A percentile compares a stretch with the other conserved stretches of the same genome.
Conservation (phyloP, 306 rosid genomes). For the Elaeagnus macrophylla region DNA sequence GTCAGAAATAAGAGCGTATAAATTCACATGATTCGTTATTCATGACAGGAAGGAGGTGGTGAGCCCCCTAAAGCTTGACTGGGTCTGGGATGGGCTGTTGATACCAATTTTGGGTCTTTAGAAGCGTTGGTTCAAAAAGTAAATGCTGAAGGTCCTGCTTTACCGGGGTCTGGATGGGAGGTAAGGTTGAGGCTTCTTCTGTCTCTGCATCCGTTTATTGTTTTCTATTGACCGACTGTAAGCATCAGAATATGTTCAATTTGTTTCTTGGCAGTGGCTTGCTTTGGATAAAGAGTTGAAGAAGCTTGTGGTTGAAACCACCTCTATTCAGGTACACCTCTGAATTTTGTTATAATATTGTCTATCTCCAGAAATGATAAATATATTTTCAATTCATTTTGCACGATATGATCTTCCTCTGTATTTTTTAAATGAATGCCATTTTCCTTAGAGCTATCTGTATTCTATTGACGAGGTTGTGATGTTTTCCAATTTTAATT, state of each 20-base stretch:
- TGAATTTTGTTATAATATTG: not conserved
- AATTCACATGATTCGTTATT: conserved; percentile 6
- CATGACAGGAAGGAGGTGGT: conserved; percentile 89
- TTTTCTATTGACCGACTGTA: conserved; percentile 9
- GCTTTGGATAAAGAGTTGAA: conserved; percentile 83
- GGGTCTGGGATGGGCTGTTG: conserved; percentile 94
- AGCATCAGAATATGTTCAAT: conserved; percentile 8
- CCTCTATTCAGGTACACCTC: conserved; percentile 72
- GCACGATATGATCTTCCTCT: not conserved
- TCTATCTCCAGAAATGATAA: not conserved
- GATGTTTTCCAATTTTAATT: too few species aligned
- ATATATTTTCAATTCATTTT: not conserved
- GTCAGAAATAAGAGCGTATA: not conserved
- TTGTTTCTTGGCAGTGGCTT: conserved; percentile 70
- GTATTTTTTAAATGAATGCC: too few species aligned
- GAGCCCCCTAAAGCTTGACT: conserved; percentile 65
- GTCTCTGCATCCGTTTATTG: conserved; percentile 5
- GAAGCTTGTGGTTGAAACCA: conserved; percentile 84
- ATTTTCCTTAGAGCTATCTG: too few species aligned
- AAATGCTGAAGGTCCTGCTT: conserved; percentile 80
- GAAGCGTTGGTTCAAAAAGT: conserved; percentile 55
- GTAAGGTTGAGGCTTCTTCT: conserved; percentile 40
- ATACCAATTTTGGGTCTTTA: conserved; percentile 59
- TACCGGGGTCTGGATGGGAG: conserved; percentile 99
- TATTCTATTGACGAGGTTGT: too few species aligned